A percentile compares a stretch with the other conserved stretches of the same genome.
Conservation (phyloP, 2,329 filamentous ascomycete genomes). For the Penicillium concentricum region DNA sequence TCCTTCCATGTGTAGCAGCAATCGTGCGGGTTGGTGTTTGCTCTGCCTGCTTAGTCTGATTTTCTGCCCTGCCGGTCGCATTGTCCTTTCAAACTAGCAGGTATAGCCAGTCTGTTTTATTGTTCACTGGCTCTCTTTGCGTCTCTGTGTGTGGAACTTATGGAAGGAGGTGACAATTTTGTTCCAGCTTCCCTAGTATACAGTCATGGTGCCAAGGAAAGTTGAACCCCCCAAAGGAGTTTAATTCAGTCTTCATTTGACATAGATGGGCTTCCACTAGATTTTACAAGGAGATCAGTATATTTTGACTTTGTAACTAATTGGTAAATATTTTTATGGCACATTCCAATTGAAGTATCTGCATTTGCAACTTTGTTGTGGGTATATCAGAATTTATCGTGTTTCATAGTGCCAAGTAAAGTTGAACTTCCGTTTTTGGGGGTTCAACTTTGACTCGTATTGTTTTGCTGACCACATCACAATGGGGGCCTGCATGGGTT, state of each 20-base stretch:
- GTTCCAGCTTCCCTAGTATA: neutral
- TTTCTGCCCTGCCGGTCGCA: neutral
- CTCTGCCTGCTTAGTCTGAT: neutral
- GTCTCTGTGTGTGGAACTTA: too few relatives aligned
- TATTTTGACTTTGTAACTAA: fast-evolving
- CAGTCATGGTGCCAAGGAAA: neutral
- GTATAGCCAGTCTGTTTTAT: too few relatives aligned
- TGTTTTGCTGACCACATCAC: neutral
- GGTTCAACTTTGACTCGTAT: neutral
- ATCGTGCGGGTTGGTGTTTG: neutral
- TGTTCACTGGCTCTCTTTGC: neutral
- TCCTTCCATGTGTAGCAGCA: neutral
- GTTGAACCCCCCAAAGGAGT: neutral
- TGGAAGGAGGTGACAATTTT: neutral
- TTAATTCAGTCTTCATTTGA: neutral
- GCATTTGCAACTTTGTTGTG: neutral
- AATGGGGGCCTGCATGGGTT: neutral
- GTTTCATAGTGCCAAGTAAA: neutral
- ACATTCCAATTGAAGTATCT: neutral
- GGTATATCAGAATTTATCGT: neutral
- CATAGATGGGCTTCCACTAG: too few relatives aligned
- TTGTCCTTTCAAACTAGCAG: neutral
- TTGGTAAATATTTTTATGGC: neutral
- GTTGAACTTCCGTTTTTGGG: neutral
- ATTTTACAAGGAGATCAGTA: fast-evolving